These are phyloP conservation scores for Gastrolobium bilobum DNA, from an alignment of 306 rosid genomes.

Conservation along the genomic window DNA sequence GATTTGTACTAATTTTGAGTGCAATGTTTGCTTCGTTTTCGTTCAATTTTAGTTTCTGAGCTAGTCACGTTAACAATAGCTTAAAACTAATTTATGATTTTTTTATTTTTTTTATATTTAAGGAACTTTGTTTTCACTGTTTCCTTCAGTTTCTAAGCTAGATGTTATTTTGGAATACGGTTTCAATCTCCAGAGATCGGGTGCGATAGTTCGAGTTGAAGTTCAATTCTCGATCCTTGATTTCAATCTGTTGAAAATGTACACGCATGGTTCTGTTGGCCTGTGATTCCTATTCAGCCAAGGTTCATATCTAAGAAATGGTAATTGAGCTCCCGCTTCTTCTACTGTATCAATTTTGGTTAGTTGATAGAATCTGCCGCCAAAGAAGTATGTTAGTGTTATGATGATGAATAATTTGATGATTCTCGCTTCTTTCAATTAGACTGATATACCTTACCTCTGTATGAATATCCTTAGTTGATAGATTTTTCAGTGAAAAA, in stretches of 20 bases:
- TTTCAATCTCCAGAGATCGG: not conserved
- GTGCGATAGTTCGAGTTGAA: not conserved
- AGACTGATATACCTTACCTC: not conserved
- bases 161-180: too few relatives aligned
- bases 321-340: constrained; percentile 38
- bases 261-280: constrained; percentile 21
- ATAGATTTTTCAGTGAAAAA: too few relatives aligned
- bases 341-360: not conserved
- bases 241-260: constrained; percentile 29
- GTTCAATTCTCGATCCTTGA: constrained; percentile 1
- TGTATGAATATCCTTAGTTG: not conserved
- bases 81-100: too few relatives aligned
- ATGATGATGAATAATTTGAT: not conserved
- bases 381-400: constrained; percentile 8
- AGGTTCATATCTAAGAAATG: constrained; percentile 46
- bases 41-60: too few relatives aligned
- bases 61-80: too few relatives aligned
- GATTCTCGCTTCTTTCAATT: constrained; percentile 2
- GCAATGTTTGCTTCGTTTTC: too few relatives aligned
- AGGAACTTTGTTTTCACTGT: too few relatives aligned
- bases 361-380: not conserved
- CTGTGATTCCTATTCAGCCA: constrained; percentile 14
- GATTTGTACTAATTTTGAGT: too few relatives aligned
- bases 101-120: too few relatives aligned
- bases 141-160: too few relatives aligned